Base-by-base conservation (phyloP, 1,139 yeast species). In the Yamadazyma trypodendri region DNA sequence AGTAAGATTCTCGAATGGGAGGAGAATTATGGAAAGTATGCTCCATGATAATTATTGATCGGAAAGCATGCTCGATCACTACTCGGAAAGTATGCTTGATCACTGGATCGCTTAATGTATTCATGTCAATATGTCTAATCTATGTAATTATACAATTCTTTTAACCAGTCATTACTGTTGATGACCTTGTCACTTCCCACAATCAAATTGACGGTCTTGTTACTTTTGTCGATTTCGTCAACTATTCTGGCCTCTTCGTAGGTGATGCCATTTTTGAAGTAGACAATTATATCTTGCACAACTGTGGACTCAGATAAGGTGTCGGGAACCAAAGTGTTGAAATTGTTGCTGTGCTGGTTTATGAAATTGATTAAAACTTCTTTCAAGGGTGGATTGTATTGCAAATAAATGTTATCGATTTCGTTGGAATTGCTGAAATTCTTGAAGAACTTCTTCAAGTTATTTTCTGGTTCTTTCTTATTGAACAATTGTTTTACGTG, bases 221-320 rank as follows among this genome's bases (percentile, higher is more conserved):
- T 63, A 13, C 74, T 61, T 15, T 60, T 61, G 52, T 84, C 82
- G 47, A 89, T 69, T 47, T 88, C 88, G 40, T 86, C 79, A 4
- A 89, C 81, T 32, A 89, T 63, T 40, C 96, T 74, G 0, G 95
- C 86, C 57, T 92, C 99, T 58, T 90, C 97, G 55, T 80, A 89
- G 0, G 97, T 92, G 2, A 78, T 84, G 4, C 98, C 98, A 9
- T 97, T 97, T 37, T 88, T 79, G 41, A 90, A 68, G 56, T 85
- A 92, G 2, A 92, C 75, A 11, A 92, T 73, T 7, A 92, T 71
- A 52, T 89, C 95, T 54, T 84, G 94, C 1, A 86, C 74, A 34
- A 70, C 58, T 41, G 65, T 51, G 4, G 51, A 31, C 8, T 45
- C 50, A 4, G 17, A 17, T 14, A 49, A 31, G 23, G 47, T 28